Base-by-base conservation (phyloP, 1,284 basidiomycete species). In the Xerocomus nothofagi region DNA sequence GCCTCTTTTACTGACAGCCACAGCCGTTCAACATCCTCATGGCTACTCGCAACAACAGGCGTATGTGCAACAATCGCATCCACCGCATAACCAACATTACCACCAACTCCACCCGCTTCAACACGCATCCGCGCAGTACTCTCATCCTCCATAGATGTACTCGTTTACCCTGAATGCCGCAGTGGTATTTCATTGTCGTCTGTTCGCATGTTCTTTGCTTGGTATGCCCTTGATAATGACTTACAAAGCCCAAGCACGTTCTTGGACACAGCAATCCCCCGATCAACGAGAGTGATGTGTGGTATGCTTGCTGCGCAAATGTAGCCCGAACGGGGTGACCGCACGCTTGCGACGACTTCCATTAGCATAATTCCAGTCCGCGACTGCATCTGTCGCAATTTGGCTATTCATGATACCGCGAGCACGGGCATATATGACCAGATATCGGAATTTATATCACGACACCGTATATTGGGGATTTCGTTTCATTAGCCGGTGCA, bases 111-210 rank as follows among this genome's bases (percentile, higher is more conserved):
- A 57, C 21, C 49, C 37, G 18, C 32, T 50, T 37, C 60, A 43
- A 42, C 52, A 58, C 20, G 23, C 32, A 31, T 39, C 49, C 1
- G 31, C 36, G 6, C 54, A 45, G 37, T 65, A 54, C 24, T 15
- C 60, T n/a, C 57, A 53, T 30, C 50, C 57, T 20, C 36, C 50
- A 47, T 63, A 52, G 23, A 8, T 36, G 41, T 38, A 46, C 15
- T 17, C 9, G 27, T 39, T 39, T 45, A 2, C 17, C 29, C 3
- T 24, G n/a, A 40, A 44, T 39, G 7, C 30, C 14, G 6, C 20
- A 4, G 27, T 24, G 27, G 24, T 24, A 31, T 38, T n/a, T n/a
- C 43, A 38, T 21, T 11, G 27, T 42, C 49, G 30, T 26, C 26
- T 27, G 18, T 43, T 12, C 34, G 59, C 37, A 38, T 33, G 10